Conservation (phyloP, 768 basidiomycete species). For the Lactifluus hygrophoroides region DNA sequence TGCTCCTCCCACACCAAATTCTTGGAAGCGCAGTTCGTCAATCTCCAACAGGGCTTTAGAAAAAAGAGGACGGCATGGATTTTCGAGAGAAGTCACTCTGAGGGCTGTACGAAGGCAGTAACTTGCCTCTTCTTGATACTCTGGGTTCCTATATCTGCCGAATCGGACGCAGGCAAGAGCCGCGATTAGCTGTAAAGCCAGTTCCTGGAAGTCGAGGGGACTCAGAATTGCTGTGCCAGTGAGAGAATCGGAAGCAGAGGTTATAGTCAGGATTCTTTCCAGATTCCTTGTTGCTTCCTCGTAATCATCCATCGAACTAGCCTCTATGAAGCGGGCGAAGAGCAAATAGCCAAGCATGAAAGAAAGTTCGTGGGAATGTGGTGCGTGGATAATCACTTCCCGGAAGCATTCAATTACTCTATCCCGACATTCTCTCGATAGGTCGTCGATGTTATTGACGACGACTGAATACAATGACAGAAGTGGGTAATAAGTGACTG, state of each 20-base stretch:
- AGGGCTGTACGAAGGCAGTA: background rate
- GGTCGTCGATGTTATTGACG: no score
- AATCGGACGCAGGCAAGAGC: background rate
- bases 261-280: background rate
- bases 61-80: background rate
- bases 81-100: no score
- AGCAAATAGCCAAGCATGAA: background rate
- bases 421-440: background rate
- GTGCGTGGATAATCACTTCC: no score
- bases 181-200: background rate
- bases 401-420: background rate
- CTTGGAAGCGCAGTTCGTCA: background rate
- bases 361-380: background rate
- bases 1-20: background rate
- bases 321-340: background rate
- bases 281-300: background rate
- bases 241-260: background rate
- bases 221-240: background rate
- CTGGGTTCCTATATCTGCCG: background rate
- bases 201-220: background rate
- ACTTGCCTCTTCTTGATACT: background rate
- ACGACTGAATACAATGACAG: background rate
- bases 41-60: background rate
- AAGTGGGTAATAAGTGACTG: no score
- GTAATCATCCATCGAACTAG: background rate